Evolutionary conservation across 768 basidiomycete species (phyloP).

Genomic region (Lentinula guzmanii): DNA sequence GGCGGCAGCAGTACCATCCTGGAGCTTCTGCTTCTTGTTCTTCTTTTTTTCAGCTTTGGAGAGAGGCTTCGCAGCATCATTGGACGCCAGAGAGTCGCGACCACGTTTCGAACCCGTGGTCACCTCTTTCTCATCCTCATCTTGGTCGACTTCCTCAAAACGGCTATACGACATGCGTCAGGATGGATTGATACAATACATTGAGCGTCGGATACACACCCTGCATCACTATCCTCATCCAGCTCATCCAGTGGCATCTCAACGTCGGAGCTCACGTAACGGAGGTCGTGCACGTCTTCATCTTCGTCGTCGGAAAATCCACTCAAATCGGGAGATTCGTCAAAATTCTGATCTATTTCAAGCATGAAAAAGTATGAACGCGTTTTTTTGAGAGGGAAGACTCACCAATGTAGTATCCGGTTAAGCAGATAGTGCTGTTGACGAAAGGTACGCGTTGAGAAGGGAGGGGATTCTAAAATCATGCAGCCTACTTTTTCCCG

Average conservation of each 20-base stretch:
- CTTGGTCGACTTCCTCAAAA: conserved; percentile 57
- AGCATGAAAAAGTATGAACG: background rate
- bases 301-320: conserved; percentile 42
- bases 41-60: conserved; percentile 28
- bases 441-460: conserved; percentile 11
- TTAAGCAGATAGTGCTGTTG: conserved; percentile 63
- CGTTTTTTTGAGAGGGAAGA: conserved; percentile 5
- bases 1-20: conserved; percentile 11
- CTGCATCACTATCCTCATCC: conserved; percentile 40
- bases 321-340: conserved; percentile 37
- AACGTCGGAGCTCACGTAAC: conserved; percentile 78
- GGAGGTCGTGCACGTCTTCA: conserved; percentile 58
- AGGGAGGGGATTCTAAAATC: background rate
- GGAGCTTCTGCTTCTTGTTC: conserved; percentile 26
- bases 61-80: conserved; percentile 27
- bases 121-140: conserved; percentile 30
- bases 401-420: conserved; percentile 81
- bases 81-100: conserved; percentile 54
- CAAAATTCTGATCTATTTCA: conserved; percentile 44
- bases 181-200: background rate
- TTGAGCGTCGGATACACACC: conserved; percentile 27
- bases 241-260: conserved; percentile 65
- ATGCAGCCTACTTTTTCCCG: conserved; percentile 69
- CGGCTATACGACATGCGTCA: conserved; percentile 34
- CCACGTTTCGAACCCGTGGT: conserved; percentile 59